Percentiles rank a stretch among this genome's conserved stretches.
Conservation (phyloP, 148 eudicot species). For the Euryodendron excelsum region DNA sequence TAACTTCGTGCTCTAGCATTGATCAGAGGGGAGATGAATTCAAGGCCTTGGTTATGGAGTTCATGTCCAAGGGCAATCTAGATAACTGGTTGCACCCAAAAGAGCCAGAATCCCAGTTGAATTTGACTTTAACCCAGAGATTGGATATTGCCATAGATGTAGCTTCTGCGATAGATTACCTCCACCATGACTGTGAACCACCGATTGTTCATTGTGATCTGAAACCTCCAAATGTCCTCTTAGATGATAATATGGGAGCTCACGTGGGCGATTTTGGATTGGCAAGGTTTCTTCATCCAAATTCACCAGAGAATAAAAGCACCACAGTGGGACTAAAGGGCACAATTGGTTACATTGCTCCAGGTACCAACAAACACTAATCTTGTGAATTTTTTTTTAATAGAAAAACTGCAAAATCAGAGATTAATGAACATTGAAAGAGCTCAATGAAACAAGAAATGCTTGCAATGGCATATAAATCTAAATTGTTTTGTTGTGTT, state of each 20-base stretch:
- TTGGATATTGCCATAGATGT: constrained; percentile 14
- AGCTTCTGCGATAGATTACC: constrained; percentile 18
- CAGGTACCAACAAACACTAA: not conserved
- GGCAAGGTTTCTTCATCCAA: constrained; percentile 11
- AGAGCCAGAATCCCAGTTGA: not conserved
- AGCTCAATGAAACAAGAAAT: not conserved
- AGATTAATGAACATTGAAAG: no score
- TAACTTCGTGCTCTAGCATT: constrained; percentile 20
- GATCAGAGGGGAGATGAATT: constrained; percentile 12
- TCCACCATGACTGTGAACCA: constrained; percentile 21
- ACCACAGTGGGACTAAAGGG: constrained; percentile 10
- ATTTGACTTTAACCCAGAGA: constrained; percentile 5
- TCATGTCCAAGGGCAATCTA: constrained; percentile 11
- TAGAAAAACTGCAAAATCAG: no score
- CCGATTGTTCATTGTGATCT: constrained; percentile 17
- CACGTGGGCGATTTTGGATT: constrained; percentile 19
- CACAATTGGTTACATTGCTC: constrained; percentile 16
- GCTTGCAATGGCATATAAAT: not conserved
- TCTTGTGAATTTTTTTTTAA: not conserved
- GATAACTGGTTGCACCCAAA: constrained; percentile 14
- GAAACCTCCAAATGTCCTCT: constrained; percentile 11
- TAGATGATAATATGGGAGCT: constrained; percentile 18
- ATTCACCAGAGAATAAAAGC: not conserved
- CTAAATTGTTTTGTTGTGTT: not conserved
- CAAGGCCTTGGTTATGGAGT: constrained; percentile 21